Conservation (phyloP, 129 eudicot species). For the Artemisia argyi region DNA sequence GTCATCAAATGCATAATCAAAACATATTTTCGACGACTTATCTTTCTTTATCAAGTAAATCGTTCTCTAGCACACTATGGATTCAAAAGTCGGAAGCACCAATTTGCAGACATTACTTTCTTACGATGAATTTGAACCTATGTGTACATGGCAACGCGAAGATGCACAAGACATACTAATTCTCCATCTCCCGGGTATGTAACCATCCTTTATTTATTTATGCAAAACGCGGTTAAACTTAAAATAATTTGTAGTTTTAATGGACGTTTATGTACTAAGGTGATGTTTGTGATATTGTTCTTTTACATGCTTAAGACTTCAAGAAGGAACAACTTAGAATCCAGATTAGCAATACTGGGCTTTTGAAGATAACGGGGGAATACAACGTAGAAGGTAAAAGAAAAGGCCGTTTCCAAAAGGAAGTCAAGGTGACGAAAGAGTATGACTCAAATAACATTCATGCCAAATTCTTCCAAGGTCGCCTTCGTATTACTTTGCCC, state of each 20-base stretch:
- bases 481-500: constrained; percentile 65
- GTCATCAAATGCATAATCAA: constrained; percentile 14
- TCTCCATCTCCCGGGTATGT: constrained; percentile 64
- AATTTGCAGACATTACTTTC: constrained; percentile 23
- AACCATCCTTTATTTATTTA: neutral
- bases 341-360: constrained; percentile 46
- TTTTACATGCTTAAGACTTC: constrained; percentile 41
- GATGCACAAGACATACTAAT: constrained; percentile 48
- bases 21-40: constrained; percentile 13
- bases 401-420: constrained; percentile 57
- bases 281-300: neutral
- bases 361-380: constrained; percentile 66
- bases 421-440: constrained; percentile 44
- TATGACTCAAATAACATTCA: constrained; percentile 48
- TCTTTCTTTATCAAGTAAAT: neutral
- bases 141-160: constrained; percentile 62
- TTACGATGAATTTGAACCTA: constrained; percentile 70
- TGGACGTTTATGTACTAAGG: neutral
- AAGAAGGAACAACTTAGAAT: constrained; percentile 65
- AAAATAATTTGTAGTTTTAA: neutral
- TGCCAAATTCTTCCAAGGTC: constrained; percentile 62
- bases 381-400: constrained; percentile 30
- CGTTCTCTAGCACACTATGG: constrained; percentile 17
- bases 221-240: neutral
- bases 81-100: constrained; percentile 31